A percentile compares a stretch with the other conserved stretches of the same genome.
phyloP scores from a whole-genome alignment of 306 rosid genomes.

The Cicer arietinum region DNA sequence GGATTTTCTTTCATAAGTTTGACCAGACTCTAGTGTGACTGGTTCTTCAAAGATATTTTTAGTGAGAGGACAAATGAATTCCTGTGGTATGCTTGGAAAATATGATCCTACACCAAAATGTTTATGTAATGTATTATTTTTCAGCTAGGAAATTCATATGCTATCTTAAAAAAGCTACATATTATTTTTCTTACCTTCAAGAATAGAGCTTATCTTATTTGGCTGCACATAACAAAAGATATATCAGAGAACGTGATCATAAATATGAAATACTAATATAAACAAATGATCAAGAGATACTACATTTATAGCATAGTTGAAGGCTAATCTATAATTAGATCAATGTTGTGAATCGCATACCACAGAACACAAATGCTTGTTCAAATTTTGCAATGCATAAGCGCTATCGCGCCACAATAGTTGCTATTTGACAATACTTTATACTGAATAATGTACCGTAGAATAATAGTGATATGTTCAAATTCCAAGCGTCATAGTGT shows the following conservation, averaged over 20 bases:
- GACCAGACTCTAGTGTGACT: constrained; percentile 79
- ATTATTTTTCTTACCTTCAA: constrained; percentile 61
- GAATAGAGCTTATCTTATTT: constrained; percentile 47
- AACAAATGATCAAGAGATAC: not conserved
- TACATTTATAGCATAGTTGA: constrained; percentile 19
- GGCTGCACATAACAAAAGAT: constrained; percentile 52
- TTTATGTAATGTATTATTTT: constrained; percentile 39
- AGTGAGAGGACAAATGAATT: constrained; percentile 76
- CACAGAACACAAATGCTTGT: too few species aligned
- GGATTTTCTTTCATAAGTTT: constrained; percentile 75
- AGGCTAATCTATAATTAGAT: not conserved
- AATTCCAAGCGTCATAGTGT: too few species aligned
- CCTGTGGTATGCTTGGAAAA: constrained; percentile 62
- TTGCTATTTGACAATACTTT: too few species aligned
- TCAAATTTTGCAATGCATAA: too few species aligned
- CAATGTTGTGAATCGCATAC: not conserved
- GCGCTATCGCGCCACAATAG: too few species aligned
- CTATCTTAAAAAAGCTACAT: constrained; percentile 21
- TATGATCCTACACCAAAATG: constrained; percentile 56
- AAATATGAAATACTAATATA: not conserved
- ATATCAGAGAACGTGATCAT: constrained; percentile 34
- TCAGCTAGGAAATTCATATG: constrained; percentile 39
- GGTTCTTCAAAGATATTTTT: constrained; percentile 79
- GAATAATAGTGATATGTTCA: too few species aligned
- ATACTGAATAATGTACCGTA: too few species aligned